Evolutionary conservation across 257 asterid species (phyloP).

Genomic region (Verbena officinalis): DNA sequence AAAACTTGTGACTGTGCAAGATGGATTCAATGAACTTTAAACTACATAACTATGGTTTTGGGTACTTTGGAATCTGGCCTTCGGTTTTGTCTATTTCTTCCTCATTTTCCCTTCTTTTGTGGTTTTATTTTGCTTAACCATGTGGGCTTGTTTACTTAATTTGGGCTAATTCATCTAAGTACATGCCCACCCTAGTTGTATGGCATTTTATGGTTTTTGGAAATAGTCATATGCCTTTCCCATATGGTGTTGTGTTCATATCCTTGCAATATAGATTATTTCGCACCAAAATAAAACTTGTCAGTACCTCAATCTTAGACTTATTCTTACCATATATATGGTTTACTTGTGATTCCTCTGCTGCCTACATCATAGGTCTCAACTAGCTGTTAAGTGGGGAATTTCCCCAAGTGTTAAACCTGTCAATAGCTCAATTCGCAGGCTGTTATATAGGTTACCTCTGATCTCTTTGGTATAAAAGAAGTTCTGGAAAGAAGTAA

Average conservation of each 20-base stretch:
- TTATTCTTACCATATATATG: not conserved
- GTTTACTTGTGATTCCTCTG: not conserved
- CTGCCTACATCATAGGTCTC: not conserved
- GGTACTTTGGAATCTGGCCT: not conserved
- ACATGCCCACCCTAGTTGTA: not conserved
- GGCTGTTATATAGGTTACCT: not conserved
- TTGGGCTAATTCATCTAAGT: not conserved
- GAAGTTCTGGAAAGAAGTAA: not conserved
- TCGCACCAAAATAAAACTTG: not conserved
- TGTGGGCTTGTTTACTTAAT: not conserved
- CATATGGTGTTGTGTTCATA: not conserved
- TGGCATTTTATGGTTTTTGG: not conserved
- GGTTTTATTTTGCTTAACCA: conserved; percentile 1
- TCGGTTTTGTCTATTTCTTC: not conserved
- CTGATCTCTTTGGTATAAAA: not conserved
- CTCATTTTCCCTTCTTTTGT: not conserved
- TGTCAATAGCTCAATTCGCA: not conserved
- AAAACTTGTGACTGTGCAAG: not conserved
- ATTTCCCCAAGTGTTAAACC: not conserved
- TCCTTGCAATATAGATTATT: not conserved
- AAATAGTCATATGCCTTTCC: not conserved
- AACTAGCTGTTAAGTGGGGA: not conserved
- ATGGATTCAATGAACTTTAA: not conserved
- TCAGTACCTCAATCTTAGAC: not conserved
- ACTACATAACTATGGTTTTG: not conserved